phyloP scores from a whole-genome alignment of 352 stramenopile species.

The Phytophthora europaea region DNA sequence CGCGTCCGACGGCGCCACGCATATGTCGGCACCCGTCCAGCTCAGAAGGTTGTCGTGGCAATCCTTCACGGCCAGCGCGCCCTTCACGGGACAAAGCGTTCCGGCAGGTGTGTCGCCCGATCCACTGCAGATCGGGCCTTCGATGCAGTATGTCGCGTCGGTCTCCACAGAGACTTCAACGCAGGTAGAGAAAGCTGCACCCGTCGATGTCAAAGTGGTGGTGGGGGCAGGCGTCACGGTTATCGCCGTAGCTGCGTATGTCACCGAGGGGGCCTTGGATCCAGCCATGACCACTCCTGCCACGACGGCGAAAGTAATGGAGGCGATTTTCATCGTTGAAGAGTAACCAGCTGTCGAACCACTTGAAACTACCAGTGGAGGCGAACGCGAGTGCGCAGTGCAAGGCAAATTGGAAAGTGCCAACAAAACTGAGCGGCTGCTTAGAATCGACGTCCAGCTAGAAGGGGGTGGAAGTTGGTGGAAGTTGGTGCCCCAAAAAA shows the following conservation, averaged over 20 bases:
- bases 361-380: conserved; percentile 16
- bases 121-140: conserved; percentile 66
- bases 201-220: not conserved
- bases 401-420: conserved; percentile 9
- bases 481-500: too few species aligned
- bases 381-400: not conserved
- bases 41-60: conserved; percentile 60
- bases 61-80: conserved; percentile 52
- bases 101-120: conserved; percentile 46
- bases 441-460: not conserved
- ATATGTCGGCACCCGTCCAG: conserved; percentile 49
- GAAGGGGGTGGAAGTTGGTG: too few species aligned
- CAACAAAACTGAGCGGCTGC: not conserved
- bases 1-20: conserved; percentile 55
- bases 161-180: conserved; percentile 63
- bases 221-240: conserved; percentile 9
- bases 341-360: conserved; percentile 1
- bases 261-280: conserved; percentile 15
- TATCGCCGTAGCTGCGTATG: conserved; percentile 13
- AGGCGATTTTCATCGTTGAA: conserved; percentile 24
- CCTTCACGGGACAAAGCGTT: conserved; percentile 55
- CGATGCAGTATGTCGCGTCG: conserved; percentile 75
- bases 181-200: conserved; percentile 29
- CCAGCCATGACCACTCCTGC: conserved; percentile 15
- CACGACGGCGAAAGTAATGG: conserved; percentile 18